Evolutionary conservation across 495 filamentous ascomycete genomes (phyloP), one percentile per base, ranked within the genome.

Genomic region (Penicillium macrosclerotiorum): DNA sequence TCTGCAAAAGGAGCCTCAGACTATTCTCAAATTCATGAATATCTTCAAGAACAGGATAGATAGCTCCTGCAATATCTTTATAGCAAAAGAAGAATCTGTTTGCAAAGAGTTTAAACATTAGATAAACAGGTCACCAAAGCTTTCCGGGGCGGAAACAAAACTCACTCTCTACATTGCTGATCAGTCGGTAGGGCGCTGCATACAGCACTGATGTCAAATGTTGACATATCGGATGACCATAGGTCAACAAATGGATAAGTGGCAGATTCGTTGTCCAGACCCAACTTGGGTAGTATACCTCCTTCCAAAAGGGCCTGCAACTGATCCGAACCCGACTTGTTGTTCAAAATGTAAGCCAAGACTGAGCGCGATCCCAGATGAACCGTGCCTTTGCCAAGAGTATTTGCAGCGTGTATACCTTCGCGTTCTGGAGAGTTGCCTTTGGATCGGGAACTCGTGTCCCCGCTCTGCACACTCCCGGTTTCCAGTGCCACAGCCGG

Each of bases 31-130:
- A 82, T 31, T 78, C 72, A 33, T 78, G 76, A 18, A 88, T 75
- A 55, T 91, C 85, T 42, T 84, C 80, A 18, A 94, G 73, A 9
- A 88, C 87, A 8, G 87, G 85, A 71, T 88, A 94, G 40, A 91
- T 86, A 4, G 87, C 84, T n/a, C 88, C 85, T 1, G 87, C 78
- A 3, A 88, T 87, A 52, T 94, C 86, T 54, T 84, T 83, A 62
- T 91, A 94, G 25, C 77, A 83, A 34, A 76, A 74, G 54, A 90
- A 91, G 29, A 89, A 78, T 38, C 83, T 89, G 42, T 31, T 20
- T 6, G 11, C 22, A 37, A n/a, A 13, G 19, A n/a, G n/a, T n/a
- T 8, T 8, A 38, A 35, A 17, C 13, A 38, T 50, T 32, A 51
- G 35, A 26, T 45, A 13, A 19, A 20, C 8, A 11, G 5, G n/a